phyloP scores from a whole-genome alignment of 306 rosid species.

The Begonia masoniana region DNA sequence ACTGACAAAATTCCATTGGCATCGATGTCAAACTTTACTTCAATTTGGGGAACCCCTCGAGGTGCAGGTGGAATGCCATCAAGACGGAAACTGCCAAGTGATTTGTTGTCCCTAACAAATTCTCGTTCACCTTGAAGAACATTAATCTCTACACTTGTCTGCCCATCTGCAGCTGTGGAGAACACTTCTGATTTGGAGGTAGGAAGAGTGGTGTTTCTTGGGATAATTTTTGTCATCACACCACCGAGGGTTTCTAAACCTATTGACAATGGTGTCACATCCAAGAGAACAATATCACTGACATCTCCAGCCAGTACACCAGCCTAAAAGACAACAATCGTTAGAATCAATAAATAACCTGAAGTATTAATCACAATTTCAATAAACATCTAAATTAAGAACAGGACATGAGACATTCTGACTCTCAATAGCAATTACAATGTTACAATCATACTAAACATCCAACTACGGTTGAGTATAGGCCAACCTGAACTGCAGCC shows the following conservation, averaged over 20 bases:
- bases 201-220: conserved; percentile 90
- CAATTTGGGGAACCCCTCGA: conserved; percentile 95
- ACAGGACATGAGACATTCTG: not conserved
- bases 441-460: not conserved
- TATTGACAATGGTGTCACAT: conserved; percentile 67
- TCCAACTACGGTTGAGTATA: not conserved
- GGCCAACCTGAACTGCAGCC: conserved; percentile 84
- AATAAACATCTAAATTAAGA: not conserved
- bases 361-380: too few relatives aligned
- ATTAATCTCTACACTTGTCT: conserved; percentile 88
- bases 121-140: conserved; percentile 96
- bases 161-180: conserved; percentile 95
- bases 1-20: conserved; percentile 92
- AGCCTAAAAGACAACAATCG: conserved; percentile 32
- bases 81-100: conserved; percentile 91
- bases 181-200: conserved; percentile 94
- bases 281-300: conserved; percentile 79
- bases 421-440: not conserved
- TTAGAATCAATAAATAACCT: too few relatives aligned
- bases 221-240: conserved; percentile 92
- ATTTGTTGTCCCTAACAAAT: conserved; percentile 89
- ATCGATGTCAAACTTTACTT: conserved; percentile 91
- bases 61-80: conserved; percentile 97
- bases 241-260: conserved; percentile 93
- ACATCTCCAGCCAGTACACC: conserved; percentile 92